These are phyloP conservation scores for Pseudisothecium myosuroides DNA, from an alignment of 225 moss, liverwort and hornwort species.

Conservation along the genomic window DNA sequence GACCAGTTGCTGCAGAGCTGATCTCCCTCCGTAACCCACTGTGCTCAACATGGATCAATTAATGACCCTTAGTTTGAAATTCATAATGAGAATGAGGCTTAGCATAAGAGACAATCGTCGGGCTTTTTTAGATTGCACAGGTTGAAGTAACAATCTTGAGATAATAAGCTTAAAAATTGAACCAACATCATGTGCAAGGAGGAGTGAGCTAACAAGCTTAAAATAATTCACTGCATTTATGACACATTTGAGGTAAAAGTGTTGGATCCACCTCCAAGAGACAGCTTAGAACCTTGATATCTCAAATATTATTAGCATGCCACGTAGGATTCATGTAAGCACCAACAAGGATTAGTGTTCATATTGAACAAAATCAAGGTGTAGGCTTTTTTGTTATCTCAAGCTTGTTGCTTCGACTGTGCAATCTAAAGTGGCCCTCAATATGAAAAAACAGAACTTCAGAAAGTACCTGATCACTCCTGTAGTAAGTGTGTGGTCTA, in stretches of 20 bases:
- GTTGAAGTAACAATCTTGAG: neutral
- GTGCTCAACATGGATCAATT: conserved; percentile 2
- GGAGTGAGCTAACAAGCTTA: neutral
- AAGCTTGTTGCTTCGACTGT: neutral
- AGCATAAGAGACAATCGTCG: neutral
- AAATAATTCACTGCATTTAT: neutral
- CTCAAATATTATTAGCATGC: neutral
- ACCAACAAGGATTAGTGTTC: neutral
- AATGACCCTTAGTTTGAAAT: neutral
- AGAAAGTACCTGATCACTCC: conserved; percentile 86
- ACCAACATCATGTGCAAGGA: neutral
- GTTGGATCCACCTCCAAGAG: neutral
- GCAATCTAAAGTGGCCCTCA: neutral
- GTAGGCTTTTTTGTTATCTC: neutral
- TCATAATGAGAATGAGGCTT: neutral
- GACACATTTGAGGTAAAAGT: neutral
- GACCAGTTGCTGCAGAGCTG: conserved; percentile 95
- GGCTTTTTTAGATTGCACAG: neutral
- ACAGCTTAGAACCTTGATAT: neutral
- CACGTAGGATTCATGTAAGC: neutral
- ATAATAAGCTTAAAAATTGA: neutral
- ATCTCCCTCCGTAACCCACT: conserved; percentile 97
- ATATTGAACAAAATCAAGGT: neutral
- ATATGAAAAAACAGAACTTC: neutral
- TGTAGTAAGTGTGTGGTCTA: conserved; percentile 97